Conservation (phyloP, 768 basidiomycete genomes). For the Lactifluus volemus region DNA sequence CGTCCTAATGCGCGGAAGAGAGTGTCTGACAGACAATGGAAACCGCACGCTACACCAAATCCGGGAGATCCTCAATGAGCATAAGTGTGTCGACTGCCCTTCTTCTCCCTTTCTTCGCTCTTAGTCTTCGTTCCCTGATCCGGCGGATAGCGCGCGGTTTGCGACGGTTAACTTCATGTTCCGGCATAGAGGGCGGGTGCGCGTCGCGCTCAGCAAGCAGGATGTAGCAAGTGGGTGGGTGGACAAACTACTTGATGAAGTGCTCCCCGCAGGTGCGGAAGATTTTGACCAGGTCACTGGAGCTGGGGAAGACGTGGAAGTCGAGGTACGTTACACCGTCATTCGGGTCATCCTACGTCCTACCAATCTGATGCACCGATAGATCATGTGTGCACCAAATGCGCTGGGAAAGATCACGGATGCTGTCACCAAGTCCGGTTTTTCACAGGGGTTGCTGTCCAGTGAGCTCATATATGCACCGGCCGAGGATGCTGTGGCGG, state of each 20-base stretch:
- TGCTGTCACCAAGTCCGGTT: constrained; percentile 2
- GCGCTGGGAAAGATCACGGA: constrained; percentile 11
- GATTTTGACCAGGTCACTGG: constrained; percentile 12
- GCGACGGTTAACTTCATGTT: constrained; percentile 20
- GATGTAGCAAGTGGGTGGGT: not conserved
- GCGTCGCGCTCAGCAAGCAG: constrained; percentile 8
- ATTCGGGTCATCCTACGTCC: not conserved
- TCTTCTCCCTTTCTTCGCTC: no score
- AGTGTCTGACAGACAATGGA: constrained; percentile 18
- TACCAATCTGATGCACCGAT: not conserved
- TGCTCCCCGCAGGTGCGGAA: constrained; percentile 14
- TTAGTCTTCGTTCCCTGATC: not conserved
- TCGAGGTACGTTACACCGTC: constrained; percentile 7
- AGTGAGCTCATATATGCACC: constrained; percentile 16
- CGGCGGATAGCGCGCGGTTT: constrained; percentile 12
- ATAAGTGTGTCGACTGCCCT: constrained; percentile 10
- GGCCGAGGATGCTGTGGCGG: constrained; percentile 21
- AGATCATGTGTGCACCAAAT: constrained; percentile 18
- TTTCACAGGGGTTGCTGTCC: constrained; percentile 13
- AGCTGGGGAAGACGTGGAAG: constrained; percentile 1
- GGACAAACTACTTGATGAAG: constrained; percentile 15
- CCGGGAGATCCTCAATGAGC: constrained; percentile 16
- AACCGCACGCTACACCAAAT: constrained; percentile 17
- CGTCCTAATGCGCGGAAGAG: constrained; percentile 10
- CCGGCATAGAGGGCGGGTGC: constrained; percentile 13